Conservation (phyloP, 208 protist species). For the Borovskyia barvae region DNA sequence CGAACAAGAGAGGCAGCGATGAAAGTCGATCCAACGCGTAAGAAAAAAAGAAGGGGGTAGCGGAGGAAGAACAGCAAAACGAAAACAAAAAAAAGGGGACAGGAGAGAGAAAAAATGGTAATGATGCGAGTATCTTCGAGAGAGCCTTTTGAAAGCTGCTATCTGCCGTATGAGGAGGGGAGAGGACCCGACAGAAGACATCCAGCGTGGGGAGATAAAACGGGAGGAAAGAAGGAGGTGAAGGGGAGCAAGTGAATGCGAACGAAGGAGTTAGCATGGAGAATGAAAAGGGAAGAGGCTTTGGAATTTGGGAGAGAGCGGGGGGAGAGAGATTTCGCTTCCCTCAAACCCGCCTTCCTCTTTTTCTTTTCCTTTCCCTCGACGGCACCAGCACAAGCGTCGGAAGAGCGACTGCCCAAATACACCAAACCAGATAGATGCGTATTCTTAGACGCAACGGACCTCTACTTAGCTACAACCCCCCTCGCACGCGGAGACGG, state of each 20-base stretch:
- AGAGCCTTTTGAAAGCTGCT: background rate
- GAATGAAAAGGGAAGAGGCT: background rate
- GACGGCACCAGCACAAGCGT: background rate
- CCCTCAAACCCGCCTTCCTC: too few species aligned
- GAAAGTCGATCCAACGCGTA: too few species aligned
- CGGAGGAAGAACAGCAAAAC: background rate
- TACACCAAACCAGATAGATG: too few species aligned
- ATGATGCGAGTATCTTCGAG: slow-evolving; percentile 21
- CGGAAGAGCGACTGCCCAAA: background rate
- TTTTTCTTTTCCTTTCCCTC: background rate
- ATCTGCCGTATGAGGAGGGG: background rate
- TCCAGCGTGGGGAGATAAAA: background rate
- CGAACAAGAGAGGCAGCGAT: background rate
- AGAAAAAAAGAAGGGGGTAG: slow-evolving; percentile 11
- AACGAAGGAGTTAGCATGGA: background rate
- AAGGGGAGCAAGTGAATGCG: background rate
- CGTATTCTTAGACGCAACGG: too few species aligned
- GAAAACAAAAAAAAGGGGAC: background rate
- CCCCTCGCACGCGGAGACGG: too few species aligned
- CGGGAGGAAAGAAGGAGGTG: background rate
- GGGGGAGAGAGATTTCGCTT: too few species aligned
- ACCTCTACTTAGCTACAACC: too few species aligned
- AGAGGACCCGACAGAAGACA: background rate
- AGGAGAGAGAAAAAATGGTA: slow-evolving; percentile 5
- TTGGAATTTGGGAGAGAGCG: too few species aligned